These are phyloP conservation scores for Mrakia frigida DNA, from an alignment of 768 basidiomycete genomes.

Conservation along the genomic window DNA sequence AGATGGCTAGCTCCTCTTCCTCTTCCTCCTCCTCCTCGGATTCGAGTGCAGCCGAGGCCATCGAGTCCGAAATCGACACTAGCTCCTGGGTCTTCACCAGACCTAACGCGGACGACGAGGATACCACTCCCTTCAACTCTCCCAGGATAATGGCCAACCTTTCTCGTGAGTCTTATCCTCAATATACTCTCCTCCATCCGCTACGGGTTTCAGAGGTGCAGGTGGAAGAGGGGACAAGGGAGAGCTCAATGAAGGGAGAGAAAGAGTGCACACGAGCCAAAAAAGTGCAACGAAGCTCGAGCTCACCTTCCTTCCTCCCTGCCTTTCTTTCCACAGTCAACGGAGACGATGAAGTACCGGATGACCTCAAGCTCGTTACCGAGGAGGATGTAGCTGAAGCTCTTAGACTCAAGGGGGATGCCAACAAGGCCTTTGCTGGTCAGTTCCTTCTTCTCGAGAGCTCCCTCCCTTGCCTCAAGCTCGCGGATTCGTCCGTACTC, in stretches of 20 bases:
- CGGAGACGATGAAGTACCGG: constrained; percentile 29
- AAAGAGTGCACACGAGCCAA: background rate
- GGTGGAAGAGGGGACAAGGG: background rate
- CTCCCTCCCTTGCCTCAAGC: background rate
- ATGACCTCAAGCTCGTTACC: constrained; percentile 49
- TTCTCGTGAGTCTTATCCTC: constrained; percentile 6
- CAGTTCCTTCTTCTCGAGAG: background rate
- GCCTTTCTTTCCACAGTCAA: constrained; percentile 7
- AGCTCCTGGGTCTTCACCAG: background rate
- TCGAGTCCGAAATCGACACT: background rate
- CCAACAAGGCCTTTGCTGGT: constrained; percentile 73
- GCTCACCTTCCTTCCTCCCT: background rate
- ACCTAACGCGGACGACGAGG: background rate
- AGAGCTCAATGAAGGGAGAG: no score
- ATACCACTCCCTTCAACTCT: constrained; percentile 29
- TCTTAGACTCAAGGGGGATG: constrained; percentile 67
- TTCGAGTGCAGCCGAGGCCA: background rate
- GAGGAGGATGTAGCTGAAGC: constrained; percentile 68
- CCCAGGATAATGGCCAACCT: constrained; percentile 30
- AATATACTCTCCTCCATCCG: background rate
- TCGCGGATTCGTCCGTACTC: background rate
- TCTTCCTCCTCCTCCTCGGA: background rate
- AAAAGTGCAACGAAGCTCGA: background rate
- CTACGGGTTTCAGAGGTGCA: background rate
- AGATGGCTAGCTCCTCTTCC: background rate